These are phyloP conservation scores for Trametes pubescens DNA, from an alignment of 1,284 basidiomycete species.

Conservation along the genomic window DNA sequence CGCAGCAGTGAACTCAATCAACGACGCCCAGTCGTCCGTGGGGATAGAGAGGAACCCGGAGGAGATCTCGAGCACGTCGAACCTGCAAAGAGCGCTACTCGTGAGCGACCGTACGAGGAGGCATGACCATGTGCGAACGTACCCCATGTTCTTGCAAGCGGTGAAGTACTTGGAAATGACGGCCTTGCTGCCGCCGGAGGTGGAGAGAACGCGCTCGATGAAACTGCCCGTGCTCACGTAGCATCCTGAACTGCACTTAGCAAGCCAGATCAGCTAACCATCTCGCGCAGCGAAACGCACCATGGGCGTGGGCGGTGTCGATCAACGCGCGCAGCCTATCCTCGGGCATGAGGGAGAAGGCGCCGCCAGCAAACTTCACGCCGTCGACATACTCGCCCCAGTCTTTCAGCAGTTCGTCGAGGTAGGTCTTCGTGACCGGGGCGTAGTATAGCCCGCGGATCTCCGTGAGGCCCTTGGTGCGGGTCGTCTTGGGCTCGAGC, in stretches of 20 bases:
- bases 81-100: constrained; percentile 35
- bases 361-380: constrained; percentile 56
- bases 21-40: constrained; percentile 51
- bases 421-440: constrained; percentile 49
- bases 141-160: constrained; percentile 52
- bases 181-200: constrained; percentile 46
- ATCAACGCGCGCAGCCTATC: constrained; percentile 48
- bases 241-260: constrained; percentile 33
- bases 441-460: constrained; percentile 54
- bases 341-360: constrained; percentile 54
- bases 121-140: constrained; percentile 10
- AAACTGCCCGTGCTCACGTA: constrained; percentile 55
- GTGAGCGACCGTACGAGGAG: background rate
- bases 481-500: constrained; percentile 39
- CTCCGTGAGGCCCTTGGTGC: constrained; percentile 48
- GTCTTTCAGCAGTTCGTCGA: constrained; percentile 49
- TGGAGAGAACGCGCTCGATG: constrained; percentile 52
- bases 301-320: constrained; percentile 51
- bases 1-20: constrained; percentile 52
- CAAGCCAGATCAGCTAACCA: background rate
- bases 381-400: constrained; percentile 56
- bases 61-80: constrained; percentile 55
- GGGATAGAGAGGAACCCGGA: constrained; percentile 57
- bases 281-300: constrained; percentile 31
- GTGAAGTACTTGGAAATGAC: constrained; percentile 50